Percentiles rank a stretch among this genome's conserved stretches.
These are phyloP conservation scores for Oryza longistaminata DNA, from an alignment of 176 grass and related monocot species.

Conservation along the genomic window DNA sequence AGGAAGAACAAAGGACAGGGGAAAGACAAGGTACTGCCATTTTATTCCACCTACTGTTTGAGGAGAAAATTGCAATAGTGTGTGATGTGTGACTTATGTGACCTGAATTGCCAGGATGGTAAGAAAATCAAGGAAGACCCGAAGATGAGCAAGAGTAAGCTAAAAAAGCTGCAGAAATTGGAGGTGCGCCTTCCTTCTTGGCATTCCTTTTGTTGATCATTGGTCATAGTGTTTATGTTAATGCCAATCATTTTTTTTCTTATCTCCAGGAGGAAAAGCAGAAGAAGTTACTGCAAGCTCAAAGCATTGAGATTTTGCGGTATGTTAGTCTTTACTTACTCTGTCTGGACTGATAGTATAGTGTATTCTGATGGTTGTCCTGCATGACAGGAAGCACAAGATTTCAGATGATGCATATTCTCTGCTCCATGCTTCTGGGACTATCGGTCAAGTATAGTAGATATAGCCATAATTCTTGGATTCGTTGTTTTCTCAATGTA, in stretches of 20 bases:
- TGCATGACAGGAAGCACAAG: slow-evolving; percentile 66
- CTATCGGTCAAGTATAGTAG: slow-evolving; percentile 75
- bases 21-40: slow-evolving; percentile 57
- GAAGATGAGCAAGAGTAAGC: slow-evolving; percentile 79
- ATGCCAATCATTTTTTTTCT: not conserved
- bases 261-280: slow-evolving; percentile 70
- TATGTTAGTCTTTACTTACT: slow-evolving; percentile 42
- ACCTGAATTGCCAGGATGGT: slow-evolving; percentile 42
- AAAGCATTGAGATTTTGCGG: slow-evolving; percentile 73
- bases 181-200: slow-evolving; percentile 50
- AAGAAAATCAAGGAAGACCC: slow-evolving; percentile 58
- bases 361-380: slow-evolving; percentile 23
- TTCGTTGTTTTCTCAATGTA: slow-evolving; percentile 19
- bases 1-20: slow-evolving; percentile 66
- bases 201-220: not conserved
- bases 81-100: not conserved
- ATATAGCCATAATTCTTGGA: not conserved
- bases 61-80: no score
- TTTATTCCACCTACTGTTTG: slow-evolving; percentile 11
- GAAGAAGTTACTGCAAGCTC: slow-evolving; percentile 68
- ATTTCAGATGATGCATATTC: slow-evolving; percentile 67
- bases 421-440: slow-evolving; percentile 81
- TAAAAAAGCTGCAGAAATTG: slow-evolving; percentile 73
- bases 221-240: not conserved
- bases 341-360: not conserved